A percentile compares a stretch with the other conserved stretches of the same genome.
Evolutionary conservation across 306 rosid genomes (phyloP).

Genomic region (Ziziphus jujuba): DNA sequence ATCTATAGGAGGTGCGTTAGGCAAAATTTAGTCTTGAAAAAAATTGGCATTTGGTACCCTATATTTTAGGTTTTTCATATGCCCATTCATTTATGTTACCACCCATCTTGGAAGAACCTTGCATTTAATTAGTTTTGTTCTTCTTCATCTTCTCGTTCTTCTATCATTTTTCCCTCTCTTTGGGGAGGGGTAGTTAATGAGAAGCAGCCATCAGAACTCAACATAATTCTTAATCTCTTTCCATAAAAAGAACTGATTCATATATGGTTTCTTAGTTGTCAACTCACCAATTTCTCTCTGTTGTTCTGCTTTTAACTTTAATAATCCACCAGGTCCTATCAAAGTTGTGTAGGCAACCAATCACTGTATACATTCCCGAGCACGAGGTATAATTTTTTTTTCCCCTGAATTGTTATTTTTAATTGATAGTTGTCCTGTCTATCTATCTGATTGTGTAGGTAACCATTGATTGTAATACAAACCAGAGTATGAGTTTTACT

Average conservation of each 20-base stretch:
- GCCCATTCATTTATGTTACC: too few relatives aligned
- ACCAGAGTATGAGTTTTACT: background rate
- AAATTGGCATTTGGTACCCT: background rate
- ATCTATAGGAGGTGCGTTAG: background rate
- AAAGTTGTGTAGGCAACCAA: conserved; percentile 82
- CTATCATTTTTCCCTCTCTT: background rate
- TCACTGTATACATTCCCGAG: conserved; percentile 86
- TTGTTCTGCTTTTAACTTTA: background rate
- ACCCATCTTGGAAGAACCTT: background rate
- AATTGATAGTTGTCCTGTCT: background rate
- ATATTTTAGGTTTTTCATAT: too few relatives aligned
- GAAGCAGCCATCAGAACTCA: background rate
- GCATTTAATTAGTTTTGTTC: background rate
- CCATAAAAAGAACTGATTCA: too few relatives aligned
- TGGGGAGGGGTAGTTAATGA: background rate
- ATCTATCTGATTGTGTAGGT: background rate
- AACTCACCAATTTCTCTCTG: background rate
- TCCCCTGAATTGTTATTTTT: background rate
- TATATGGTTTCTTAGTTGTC: too few relatives aligned
- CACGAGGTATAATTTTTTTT: conserved; percentile 65
- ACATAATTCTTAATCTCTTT: too few relatives aligned
- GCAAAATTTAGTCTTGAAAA: conserved; percentile 1
- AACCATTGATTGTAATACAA: background rate
- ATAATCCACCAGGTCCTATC: conserved; percentile 65
- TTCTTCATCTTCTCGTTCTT: background rate